Evolutionary conservation across 495 filamentous ascomycete species (phyloP).

Genomic region (Penicillium chermesinum): DNA sequence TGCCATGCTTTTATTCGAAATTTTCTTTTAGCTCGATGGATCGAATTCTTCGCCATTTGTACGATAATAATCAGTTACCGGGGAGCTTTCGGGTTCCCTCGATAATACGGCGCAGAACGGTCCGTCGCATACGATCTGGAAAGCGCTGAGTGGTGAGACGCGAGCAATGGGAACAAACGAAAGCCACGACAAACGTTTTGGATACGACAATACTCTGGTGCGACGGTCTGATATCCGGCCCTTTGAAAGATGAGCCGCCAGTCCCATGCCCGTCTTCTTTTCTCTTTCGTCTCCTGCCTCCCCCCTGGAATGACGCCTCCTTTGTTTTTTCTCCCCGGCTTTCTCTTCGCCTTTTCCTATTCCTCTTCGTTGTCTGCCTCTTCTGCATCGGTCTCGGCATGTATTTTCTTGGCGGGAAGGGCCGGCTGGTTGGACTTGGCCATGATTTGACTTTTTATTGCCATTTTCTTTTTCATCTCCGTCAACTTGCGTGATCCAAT

Average conservation of each 20-base stretch:
- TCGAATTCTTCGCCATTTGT: constrained; percentile 39
- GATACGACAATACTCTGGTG: constrained; percentile 21
- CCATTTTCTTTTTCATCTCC: constrained; percentile 22
- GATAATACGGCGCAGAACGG: constrained; percentile 35
- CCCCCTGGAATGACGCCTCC: constrained; percentile 2
- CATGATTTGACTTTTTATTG: constrained; percentile 25
- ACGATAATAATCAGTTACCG: constrained; percentile 42
- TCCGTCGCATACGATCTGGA: constrained; percentile 26
- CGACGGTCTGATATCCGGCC: not conserved
- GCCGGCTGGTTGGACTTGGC: constrained; percentile 32
- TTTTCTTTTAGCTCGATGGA: constrained; percentile 33
- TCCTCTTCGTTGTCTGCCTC: constrained; percentile 24
- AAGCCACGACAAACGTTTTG: constrained; percentile 29
- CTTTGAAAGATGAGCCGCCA: not conserved
- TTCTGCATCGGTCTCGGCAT: constrained; percentile 35
- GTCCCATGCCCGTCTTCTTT: constrained; percentile 8
- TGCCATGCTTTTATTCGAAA: constrained; percentile 38
- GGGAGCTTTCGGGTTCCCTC: constrained; percentile 21
- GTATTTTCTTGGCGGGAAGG: constrained; percentile 35
- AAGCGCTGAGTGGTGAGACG: constrained; percentile 21
- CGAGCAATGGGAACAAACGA: constrained; percentile 26
- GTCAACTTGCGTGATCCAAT: constrained; percentile 20
- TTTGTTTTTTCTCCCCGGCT: constrained; percentile 14
- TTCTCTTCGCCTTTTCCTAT: constrained; percentile 18
- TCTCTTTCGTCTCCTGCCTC: constrained; percentile 12